Conservation (phyloP, 768 basidiomycete genomes). For the Collybia sordida region DNA sequence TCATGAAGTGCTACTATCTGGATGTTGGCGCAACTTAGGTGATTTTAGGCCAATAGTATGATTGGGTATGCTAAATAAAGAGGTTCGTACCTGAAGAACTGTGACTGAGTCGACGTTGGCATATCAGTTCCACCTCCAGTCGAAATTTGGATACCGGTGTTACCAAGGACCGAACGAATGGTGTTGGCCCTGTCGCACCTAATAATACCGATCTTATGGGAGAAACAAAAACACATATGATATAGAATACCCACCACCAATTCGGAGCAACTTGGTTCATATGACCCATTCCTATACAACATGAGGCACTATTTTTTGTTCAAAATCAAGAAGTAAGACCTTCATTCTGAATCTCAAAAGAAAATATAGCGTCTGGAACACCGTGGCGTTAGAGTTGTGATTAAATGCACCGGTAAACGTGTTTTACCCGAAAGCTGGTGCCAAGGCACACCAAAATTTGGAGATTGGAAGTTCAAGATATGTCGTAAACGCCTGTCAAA, state of each 20-base stretch:
- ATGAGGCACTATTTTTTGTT: background rate
- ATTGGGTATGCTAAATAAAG: background rate
- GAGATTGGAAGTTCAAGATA: constrained; percentile 23
- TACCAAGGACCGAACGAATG: constrained; percentile 24
- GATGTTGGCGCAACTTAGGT: constrained; percentile 17
- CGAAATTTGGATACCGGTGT: constrained; percentile 21
- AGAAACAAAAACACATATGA: background rate
- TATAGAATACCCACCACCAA: constrained; percentile 17
- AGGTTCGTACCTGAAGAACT: constrained; percentile 21
- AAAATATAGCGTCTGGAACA: constrained; percentile 21
- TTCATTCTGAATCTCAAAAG: constrained; percentile 25
- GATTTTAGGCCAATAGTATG: background rate
- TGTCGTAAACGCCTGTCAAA: constrained; percentile 23
- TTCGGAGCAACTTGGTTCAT: constrained; percentile 25
- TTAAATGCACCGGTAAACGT: too few relatives aligned
- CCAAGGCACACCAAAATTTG: constrained; percentile 23
- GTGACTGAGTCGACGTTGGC: constrained; percentile 22
- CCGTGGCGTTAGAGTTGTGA: background rate
- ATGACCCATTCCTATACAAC: constrained; percentile 19
- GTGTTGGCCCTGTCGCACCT: constrained; percentile 22
- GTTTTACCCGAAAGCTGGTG: constrained; percentile 18
- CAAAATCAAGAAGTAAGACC: background rate
- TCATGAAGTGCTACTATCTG: constrained; percentile 27
- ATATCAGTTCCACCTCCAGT: constrained; percentile 25
- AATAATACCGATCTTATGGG: too few relatives aligned